phyloP scores from a whole-genome alignment of 2,329 filamentous ascomycete species.

The Hypoxylon rubiginosum region DNA sequence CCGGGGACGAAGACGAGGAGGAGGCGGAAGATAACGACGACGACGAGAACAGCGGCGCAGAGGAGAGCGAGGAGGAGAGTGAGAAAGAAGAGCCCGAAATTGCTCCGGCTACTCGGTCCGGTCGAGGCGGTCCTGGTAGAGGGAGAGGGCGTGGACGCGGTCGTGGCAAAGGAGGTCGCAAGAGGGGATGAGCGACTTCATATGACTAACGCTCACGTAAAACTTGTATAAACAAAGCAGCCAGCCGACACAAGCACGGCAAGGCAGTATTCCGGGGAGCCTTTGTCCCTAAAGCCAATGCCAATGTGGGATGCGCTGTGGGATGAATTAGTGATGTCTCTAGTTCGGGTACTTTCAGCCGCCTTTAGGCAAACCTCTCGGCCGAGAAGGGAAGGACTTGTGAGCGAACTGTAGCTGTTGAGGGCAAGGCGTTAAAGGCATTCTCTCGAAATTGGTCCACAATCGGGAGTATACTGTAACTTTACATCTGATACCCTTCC shows the following conservation, averaged over 20 bases:
- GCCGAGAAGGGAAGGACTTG: background rate
- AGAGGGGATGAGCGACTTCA: constrained; percentile 38
- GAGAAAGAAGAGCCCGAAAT: constrained; percentile 38
- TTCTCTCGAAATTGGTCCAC: background rate
- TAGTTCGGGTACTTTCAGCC: background rate
- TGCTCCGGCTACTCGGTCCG: constrained; percentile 42
- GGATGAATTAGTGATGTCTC: background rate
- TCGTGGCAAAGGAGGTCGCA: constrained; percentile 45
- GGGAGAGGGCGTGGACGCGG: constrained; percentile 47
- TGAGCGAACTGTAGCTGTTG: no score
- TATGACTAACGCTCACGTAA: background rate
- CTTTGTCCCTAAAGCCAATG: background rate
- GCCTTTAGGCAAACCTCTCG: background rate
- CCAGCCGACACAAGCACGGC: background rate
- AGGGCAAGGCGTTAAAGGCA: background rate
- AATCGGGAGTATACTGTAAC: background rate
- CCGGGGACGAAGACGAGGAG: constrained; percentile 37
- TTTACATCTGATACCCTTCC: constrained; percentile 4
- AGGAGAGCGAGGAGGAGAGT: constrained; percentile 43
- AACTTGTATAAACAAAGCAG: background rate
- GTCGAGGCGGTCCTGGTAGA: constrained; percentile 32
- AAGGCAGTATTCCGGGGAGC: background rate
- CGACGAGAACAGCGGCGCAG: constrained; percentile 38
- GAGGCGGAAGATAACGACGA: constrained; percentile 35
- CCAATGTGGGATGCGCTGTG: background rate